Evolutionary conservation across 495 filamentous ascomycete genomes (phyloP).

Genomic region (Neurospora sp.): DNA sequence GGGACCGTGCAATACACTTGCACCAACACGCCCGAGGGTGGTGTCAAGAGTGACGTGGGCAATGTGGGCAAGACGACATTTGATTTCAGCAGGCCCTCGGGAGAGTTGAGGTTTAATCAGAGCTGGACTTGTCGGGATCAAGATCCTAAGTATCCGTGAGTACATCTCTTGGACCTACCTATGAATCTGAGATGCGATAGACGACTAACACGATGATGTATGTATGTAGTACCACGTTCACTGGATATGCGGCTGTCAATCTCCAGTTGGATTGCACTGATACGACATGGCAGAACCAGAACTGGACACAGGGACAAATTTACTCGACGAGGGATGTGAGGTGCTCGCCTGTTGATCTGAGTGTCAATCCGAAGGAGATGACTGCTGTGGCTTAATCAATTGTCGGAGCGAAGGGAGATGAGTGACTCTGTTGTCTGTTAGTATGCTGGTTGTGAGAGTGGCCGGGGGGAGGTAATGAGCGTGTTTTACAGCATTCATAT

Average conservation of each 20-base stretch:
- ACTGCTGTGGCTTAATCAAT: slow-evolving; percentile 23
- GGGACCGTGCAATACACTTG: slow-evolving; percentile 30
- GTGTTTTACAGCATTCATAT: background rate
- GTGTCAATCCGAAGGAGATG: slow-evolving; percentile 22
- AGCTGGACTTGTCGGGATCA: slow-evolving; percentile 31
- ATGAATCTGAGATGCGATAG: background rate
- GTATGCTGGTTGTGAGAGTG: background rate
- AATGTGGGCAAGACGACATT: slow-evolving; percentile 18
- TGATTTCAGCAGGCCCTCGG: slow-evolving; percentile 22
- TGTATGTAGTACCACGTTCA: slow-evolving; percentile 23
- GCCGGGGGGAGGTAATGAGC: background rate
- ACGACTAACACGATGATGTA: slow-evolving; percentile 1
- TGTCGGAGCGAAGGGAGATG: background rate
- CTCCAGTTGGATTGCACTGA: slow-evolving; percentile 27
- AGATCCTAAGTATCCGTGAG: slow-evolving; percentile 30
- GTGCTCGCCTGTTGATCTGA: slow-evolving; percentile 21
- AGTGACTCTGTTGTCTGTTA: background rate
- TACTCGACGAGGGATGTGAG: slow-evolving; percentile 27
- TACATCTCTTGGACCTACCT: background rate
- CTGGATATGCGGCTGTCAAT: slow-evolving; percentile 22
- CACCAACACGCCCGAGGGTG: slow-evolving; percentile 3
- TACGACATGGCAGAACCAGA: slow-evolving; percentile 24
- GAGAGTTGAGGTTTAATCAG: slow-evolving; percentile 29
- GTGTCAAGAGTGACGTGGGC: background rate
- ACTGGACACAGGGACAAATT: slow-evolving; percentile 32